Base-by-base conservation (phyloP, 2,329 filamentous ascomycete species). In the Colletotrichum gloeosporioides region DNA sequence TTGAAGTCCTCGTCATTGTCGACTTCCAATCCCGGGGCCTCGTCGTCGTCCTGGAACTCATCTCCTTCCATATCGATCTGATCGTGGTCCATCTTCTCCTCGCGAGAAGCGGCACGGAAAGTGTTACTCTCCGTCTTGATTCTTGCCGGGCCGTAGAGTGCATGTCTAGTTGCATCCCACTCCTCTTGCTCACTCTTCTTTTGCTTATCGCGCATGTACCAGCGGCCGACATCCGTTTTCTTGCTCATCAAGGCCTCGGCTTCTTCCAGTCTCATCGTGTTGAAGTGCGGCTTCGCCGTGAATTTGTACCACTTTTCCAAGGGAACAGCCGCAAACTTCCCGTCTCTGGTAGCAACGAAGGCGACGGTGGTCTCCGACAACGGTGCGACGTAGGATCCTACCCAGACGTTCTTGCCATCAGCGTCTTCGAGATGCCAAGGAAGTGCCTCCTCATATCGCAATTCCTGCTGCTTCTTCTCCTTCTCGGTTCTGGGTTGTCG, bases 351-450 rank as follows among this genome's bases (percentile, higher is more conserved):
- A 8, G 77, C 76, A 59, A 95, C 90, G 53, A 96, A 90, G 70
- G 98, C 93, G 78, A 98, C 93, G 67, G 96, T 95, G 68, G 95
- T 93, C 80, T 96, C 93, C 0, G 96, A 98, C 49, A 99, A 90
- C 22, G 96, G 95, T 31, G 94, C 94, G 80, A 99, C 95, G 80
- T 99, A 98, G 73, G 93, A 94, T 61, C 96, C 97, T 39, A 97
- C 93, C 95, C 96, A 99, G 4, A 95, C 94, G 80, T 98, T 96
- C 84, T 96, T 98, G 78, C 96, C 95, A 81, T 99, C 96, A 55
- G 96, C 98, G 83, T 99, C 97, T 83, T 99, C 97, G 44, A 99
- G 86, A 83, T 98, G 96, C 97, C 97, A 99, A 8, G 97, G 97
- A 66, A 98, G 88, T 6, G 96, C 95, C 84, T 99, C 97, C 83